phyloP scores from a whole-genome alignment of 169 alveolate species.

The Plasmodium cynomolgi region DNA sequence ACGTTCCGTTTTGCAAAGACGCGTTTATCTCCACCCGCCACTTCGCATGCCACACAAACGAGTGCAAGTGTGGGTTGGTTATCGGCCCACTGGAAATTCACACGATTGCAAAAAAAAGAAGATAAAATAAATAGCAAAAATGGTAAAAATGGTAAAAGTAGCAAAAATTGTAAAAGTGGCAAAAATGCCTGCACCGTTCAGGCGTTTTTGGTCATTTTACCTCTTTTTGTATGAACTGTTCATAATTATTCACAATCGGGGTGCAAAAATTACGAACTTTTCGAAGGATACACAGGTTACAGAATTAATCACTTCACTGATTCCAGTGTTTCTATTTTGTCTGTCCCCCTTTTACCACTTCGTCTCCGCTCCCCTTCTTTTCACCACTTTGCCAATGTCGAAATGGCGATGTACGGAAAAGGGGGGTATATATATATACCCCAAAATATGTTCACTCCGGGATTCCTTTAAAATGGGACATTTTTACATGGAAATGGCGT shows the following conservation, averaged over 20 bases:
- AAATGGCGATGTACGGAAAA: neutral
- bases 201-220: neutral
- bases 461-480: neutral
- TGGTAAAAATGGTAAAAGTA: neutral
- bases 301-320: neutral
- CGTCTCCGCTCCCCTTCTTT: neutral
- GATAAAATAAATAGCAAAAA: neutral
- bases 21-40: neutral
- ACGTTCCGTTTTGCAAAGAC: neutral
- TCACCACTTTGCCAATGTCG: neutral
- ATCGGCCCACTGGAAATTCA: neutral
- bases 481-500: neutral
- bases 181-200: neutral
- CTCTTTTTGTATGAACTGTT: neutral
- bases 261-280: neutral
- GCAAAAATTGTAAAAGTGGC: neutral
- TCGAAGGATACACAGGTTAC: neutral
- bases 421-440: neutral
- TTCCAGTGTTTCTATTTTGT: neutral
- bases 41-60: neutral
- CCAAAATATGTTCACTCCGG: neutral
- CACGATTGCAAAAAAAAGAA: neutral
- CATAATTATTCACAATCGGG: neutral
- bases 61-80: neutral
- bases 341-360: neutral